Conservation (phyloP, 2,329 filamentous ascomycete species). For the Elsinoe batatas region DNA sequence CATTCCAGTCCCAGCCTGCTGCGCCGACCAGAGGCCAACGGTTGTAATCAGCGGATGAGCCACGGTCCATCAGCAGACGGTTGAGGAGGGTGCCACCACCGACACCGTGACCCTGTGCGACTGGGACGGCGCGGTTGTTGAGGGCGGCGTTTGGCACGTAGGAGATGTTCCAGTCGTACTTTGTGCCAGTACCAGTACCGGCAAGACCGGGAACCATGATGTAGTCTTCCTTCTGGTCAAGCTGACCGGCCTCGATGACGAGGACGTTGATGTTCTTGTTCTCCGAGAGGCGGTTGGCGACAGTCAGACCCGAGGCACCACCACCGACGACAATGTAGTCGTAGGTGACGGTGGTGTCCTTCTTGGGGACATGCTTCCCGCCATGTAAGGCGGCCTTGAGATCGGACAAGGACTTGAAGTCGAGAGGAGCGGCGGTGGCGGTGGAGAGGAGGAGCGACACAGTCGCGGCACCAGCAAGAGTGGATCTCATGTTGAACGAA, state of each 20-base stretch:
- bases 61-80: conserved; percentile 5
- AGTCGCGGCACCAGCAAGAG: conserved; percentile 10
- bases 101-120: conserved; percentile 22
- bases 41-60: conserved; percentile 35
- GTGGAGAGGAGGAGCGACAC: conserved; percentile 6
- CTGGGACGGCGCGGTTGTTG: neutral
- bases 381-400: neutral
- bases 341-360: conserved; percentile 25
- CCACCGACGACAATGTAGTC: conserved; percentile 22
- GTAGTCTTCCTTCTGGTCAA: conserved; percentile 17
- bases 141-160: neutral
- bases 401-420: neutral
- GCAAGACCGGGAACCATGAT: conserved; percentile 17
- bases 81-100: conserved; percentile 29
- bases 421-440: neutral
- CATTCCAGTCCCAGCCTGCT: conserved; percentile 37
- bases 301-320: conserved; percentile 21
- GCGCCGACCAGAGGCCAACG: conserved; percentile 38
- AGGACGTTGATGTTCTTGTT: conserved; percentile 18
- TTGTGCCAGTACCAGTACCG: conserved; percentile 2
- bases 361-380: neutral
- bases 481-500: conserved; percentile 9
- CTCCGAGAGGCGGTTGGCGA: conserved; percentile 15
- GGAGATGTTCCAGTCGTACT: conserved; percentile 17
- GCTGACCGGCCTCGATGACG: conserved; percentile 25